Conservation (phyloP, 2,329 filamentous ascomycete species). For the Arthroderma uncinatum region DNA sequence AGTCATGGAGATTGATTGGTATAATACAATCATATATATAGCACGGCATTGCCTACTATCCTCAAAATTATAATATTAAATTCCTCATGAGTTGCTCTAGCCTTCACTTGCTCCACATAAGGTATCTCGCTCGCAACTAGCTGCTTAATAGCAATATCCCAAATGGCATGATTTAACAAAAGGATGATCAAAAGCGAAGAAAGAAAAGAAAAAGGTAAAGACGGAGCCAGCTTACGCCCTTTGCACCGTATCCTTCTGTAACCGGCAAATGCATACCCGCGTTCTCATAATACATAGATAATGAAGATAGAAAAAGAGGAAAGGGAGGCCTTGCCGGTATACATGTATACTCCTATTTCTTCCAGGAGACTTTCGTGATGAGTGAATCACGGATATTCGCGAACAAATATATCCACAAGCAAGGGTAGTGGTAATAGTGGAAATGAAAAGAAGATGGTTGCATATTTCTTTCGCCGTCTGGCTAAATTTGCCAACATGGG, state of each 20-base stretch:
- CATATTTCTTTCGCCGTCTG: neutral
- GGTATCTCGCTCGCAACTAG: neutral
- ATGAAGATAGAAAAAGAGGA: neutral
- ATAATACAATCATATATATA: too few relatives aligned
- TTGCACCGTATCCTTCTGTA: neutral
- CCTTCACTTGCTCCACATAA: neutral
- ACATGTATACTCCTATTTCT: neutral
- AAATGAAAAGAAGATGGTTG: neutral
- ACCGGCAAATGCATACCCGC: slow-evolving; percentile 1
- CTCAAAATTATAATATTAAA: neutral
- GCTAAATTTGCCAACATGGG: neutral
- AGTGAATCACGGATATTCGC: neutral
- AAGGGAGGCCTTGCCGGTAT: neutral
- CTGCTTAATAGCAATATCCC: neutral
- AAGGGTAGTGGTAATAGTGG: neutral
- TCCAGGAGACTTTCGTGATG: neutral
- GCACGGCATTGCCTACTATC: neutral
- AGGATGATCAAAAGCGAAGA: neutral
- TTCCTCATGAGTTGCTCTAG: neutral
- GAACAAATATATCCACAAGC: neutral
- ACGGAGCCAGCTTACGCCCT: slow-evolving; percentile 3
- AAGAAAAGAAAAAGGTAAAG: neutral
- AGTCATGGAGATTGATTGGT: too few relatives aligned
- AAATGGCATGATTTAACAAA: neutral
- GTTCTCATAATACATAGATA: slow-evolving; percentile 4